Percentiles rank a stretch among this genome's conserved stretches.
These are phyloP conservation scores for Mycena rosella DNA, from an alignment of 768 basidiomycete genomes.

Conservation along the genomic window DNA sequence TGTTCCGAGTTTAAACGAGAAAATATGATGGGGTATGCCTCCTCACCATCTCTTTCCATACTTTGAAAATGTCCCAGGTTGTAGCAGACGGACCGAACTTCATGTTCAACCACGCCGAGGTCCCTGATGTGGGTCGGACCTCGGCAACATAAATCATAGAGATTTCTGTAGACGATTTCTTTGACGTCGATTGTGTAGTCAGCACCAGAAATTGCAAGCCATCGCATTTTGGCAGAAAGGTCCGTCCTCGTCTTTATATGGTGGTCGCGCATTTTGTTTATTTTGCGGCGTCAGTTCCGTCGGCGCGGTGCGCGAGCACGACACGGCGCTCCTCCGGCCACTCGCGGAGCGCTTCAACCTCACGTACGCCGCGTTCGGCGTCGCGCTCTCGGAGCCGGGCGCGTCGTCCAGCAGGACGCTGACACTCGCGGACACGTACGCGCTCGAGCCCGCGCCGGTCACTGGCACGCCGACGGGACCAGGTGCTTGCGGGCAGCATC, in stretches of 20 bases:
- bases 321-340: slow-evolving; percentile 47
- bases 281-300: slow-evolving; percentile 46
- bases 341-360: slow-evolving; percentile 55
- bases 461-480: slow-evolving; percentile 50
- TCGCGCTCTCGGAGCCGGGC: slow-evolving; percentile 34
- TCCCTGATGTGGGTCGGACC: too few relatives aligned
- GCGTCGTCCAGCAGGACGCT: slow-evolving; percentile 45
- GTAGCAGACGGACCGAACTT: too few relatives aligned
- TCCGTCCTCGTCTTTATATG: slow-evolving; percentile 18
- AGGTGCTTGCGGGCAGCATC: slow-evolving; percentile 54
- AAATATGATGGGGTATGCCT: neutral
- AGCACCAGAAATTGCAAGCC: slow-evolving; percentile 67
- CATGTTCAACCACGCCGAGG: too few relatives aligned
- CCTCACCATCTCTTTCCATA: slow-evolving; percentile 4
- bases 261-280: neutral
- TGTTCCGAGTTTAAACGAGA: slow-evolving; percentile 24
- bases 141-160: too few relatives aligned
- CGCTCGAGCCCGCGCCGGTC: slow-evolving; percentile 63
- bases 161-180: too few relatives aligned
- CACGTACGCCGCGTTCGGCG: slow-evolving; percentile 55
- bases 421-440: slow-evolving; percentile 54
- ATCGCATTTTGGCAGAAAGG: slow-evolving; percentile 62
- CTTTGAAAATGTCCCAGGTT: too few relatives aligned
- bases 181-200: too few relatives aligned
- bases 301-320: slow-evolving; percentile 44